phyloP scores from a whole-genome alignment of 257 asterid species.

The Fraxinus pennsylvanica region DNA sequence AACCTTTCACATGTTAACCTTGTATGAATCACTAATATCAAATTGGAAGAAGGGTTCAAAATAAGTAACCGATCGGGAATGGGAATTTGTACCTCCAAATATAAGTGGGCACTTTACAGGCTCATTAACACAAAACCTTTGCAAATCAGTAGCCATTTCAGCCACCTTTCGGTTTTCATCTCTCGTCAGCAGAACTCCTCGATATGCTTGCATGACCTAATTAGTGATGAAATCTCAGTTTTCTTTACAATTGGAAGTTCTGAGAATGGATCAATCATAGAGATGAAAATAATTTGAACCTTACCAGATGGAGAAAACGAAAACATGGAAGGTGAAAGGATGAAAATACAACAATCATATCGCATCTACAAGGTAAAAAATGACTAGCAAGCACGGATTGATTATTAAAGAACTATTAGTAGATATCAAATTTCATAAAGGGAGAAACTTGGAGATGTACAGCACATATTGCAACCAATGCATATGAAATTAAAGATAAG shows the following conservation, averaged over 20 bases:
- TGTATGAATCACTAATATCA: not conserved
- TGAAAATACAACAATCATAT: not conserved
- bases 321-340: not conserved
- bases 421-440: not conserved
- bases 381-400: not conserved
- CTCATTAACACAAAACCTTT: slow-evolving; percentile 60
- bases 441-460: not conserved
- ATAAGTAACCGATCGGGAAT: not conserved
- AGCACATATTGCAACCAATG: not conserved
- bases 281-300: not conserved
- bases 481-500: not conserved
- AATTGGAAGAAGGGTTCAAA: not conserved
- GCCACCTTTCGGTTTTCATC: slow-evolving; percentile 75
- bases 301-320: not conserved
- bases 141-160: slow-evolving; percentile 60
- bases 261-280: not conserved
- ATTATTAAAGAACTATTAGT: not conserved
- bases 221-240: slow-evolving; percentile 22
- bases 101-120: slow-evolving; percentile 90
- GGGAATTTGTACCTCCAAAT: slow-evolving; percentile 65
- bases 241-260: not conserved
- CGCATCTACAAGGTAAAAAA: not conserved
- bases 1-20: not conserved
- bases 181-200: slow-evolving; percentile 61
- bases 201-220: slow-evolving; percentile 67